Base-by-base conservation (phyloP, 2,329 filamentous ascomycete species). In the Claviceps pusilla region DNA sequence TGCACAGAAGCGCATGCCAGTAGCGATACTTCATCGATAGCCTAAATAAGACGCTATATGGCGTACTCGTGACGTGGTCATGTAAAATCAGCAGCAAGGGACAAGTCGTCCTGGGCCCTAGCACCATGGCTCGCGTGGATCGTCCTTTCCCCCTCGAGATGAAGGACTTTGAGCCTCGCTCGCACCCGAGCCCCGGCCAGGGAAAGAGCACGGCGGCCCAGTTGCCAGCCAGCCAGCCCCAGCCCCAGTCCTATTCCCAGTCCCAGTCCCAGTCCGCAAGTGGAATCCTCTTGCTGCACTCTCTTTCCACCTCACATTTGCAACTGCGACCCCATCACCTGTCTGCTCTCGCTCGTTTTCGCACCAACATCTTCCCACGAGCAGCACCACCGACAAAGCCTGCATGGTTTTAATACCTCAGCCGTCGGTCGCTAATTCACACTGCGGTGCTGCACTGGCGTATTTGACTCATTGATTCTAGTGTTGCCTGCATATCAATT, bases 291-390 rank as follows among this genome's bases (percentile, higher is more conserved):
- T 54, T 59, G 57, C 61, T 54, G 57, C 59, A 58, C 61, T 56
- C 58, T 54, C 54, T 56, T 52, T 51, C 48, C 46, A 51, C 54
- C 54, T 56, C 58, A 50, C 55, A 56, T 59, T 59, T 59, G 60
- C 57, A 59, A 58, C 59, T 60, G 61, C 59, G 59, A 63, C 59
- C 51, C 61, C 60, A 60, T 63, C 57, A 59, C 59, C 58, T 56
- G 53, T 54, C 60, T 58, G 56, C 58, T 55, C 56, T 59, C 54
- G 51, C 54, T 55, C 52, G 52, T 54, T 54, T 54, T 57, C 54
- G 54, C 60, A 58, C 59, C 59, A 51, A 58, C 60, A 62, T 63
- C 62, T 58, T 57, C 61, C 55, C 57, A 55, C 37, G 46, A 56
- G 55, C 56, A 55, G 54, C 57, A 56, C 57, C 50, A 54, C 56